Evolutionary conservation across 768 basidiomycete genomes (phyloP).

Genomic region (Rhodosporidiobolus sp.): DNA sequence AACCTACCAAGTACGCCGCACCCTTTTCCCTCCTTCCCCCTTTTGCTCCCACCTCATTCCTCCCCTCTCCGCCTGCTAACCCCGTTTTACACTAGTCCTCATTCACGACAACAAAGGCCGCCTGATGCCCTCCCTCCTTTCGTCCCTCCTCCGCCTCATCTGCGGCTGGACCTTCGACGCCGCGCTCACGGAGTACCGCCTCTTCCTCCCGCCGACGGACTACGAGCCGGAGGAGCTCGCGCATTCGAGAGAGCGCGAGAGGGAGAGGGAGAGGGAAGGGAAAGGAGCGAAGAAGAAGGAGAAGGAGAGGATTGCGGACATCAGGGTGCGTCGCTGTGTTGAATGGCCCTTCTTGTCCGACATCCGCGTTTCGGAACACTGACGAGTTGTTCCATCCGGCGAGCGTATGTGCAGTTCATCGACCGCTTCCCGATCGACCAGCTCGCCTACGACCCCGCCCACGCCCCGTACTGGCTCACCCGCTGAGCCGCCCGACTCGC

Average conservation of each 20-base stretch:
- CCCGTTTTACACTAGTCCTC: constrained; percentile 15
- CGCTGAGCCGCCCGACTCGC: neutral
- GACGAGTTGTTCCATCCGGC: neutral
- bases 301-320: constrained; percentile 28
- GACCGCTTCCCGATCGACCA: constrained; percentile 29
- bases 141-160: constrained; percentile 23
- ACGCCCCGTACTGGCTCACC: constrained; percentile 28
- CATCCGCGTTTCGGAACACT: neutral
- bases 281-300: constrained; percentile 32
- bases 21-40: neutral
- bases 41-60: too few relatives aligned
- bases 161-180: constrained; percentile 32
- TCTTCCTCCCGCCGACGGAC: constrained; percentile 30
- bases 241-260: neutral
- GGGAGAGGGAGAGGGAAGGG: neutral
- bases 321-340: constrained; percentile 8
- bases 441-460: constrained; percentile 20
- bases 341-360: neutral
- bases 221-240: constrained; percentile 16
- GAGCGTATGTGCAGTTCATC: constrained; percentile 17
- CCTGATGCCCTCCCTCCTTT: constrained; percentile 29
- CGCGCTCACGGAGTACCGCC: constrained; percentile 29
- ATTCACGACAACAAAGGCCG: constrained; percentile 42
- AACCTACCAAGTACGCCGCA: constrained; percentile 37
- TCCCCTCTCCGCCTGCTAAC: neutral